Percentiles rank a stretch among this genome's conserved stretches.
phyloP scores from a whole-genome alignment of 495 filamentous ascomycete genomes.

The Penicillium argentinense region DNA sequence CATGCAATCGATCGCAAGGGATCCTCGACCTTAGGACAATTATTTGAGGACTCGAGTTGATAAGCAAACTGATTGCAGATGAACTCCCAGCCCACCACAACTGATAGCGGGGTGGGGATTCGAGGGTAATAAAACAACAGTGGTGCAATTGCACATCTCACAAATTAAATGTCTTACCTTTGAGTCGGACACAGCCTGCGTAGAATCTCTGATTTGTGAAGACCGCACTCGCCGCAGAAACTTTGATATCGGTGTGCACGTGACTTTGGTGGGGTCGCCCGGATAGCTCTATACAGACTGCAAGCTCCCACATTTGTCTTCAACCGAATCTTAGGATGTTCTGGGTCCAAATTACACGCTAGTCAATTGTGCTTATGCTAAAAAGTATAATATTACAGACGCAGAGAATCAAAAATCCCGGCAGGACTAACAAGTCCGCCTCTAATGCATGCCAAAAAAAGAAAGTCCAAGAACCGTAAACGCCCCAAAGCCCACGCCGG shows the following conservation, averaged over 20 bases:
- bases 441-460: slow-evolving; percentile 19
- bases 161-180: slow-evolving; percentile 19
- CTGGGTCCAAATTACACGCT: too few species aligned
- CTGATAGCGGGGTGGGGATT: too few species aligned
- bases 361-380: slow-evolving; percentile 1
- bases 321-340: too few species aligned
- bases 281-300: neutral
- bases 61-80: slow-evolving; percentile 17
- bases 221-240: slow-evolving; percentile 23
- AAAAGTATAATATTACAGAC: neutral
- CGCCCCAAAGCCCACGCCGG: slow-evolving; percentile 22
- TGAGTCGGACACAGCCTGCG: slow-evolving; percentile 12
- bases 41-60: too few species aligned
- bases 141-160: too few species aligned
- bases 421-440: neutral
- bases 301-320: neutral
- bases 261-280: slow-evolving; percentile 22
- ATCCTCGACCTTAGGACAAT: too few species aligned
- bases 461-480: slow-evolving; percentile 2
- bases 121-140: neutral
- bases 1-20: too few species aligned
- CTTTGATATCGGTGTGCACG: slow-evolving; percentile 28
- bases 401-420: neutral
- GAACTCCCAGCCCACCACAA: neutral
- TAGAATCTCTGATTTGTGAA: slow-evolving; percentile 7